Evolutionary conservation across 2,329 filamentous ascomycete genomes (phyloP), one percentile per base, ranked within the genome.

Genomic region (Hysterium pulicare): DNA sequence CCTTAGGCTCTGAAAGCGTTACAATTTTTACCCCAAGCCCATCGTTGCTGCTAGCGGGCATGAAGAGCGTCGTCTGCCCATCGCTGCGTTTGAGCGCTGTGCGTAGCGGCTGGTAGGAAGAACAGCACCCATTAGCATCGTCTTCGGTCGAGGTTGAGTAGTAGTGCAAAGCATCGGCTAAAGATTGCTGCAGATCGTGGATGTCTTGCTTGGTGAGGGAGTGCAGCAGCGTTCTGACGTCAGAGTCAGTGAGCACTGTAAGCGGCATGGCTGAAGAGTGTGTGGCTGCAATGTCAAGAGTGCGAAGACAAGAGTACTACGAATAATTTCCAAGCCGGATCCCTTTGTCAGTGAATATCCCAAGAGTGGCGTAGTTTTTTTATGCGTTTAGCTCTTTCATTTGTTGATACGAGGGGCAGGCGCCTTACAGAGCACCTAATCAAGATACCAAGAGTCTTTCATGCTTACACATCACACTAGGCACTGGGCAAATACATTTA

Each of bases 11-110:
- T 23, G 71, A 62, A 11, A 82, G 61, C 8, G 79, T 82, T 32
- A 85, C 76, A 32, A 86, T 78, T 60, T 85, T 86, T 48, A 85
- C 77, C 5, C 82, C 83, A 15, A 83, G 70, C 2, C 77, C 75
- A 31, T 74, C 72, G 22, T 77, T 75, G 11, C 77, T 79, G 30
- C 73, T 81, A 10, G 81, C 81, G 2, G 83, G 83, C 80, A 85
- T 83, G 64, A 85, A 83, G 8, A 86, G 68, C 3, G 80, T 84
- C 2, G 77, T 81, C 23, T 75, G 74, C 3, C 81, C 81, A 71
- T 82, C 75, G 39, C 75, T 75, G 10, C 78, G 76, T 40, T 77
- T 78, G 40, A 86, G 73, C 2, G 75, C 71, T 2, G 80, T 83
- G 31, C 81, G 72, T 43, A 77, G 73, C 1, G 82, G 82, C 47